These are phyloP conservation scores for Mrakia blollopis DNA, from an alignment of 768 basidiomycete genomes.

Conservation along the genomic window DNA sequence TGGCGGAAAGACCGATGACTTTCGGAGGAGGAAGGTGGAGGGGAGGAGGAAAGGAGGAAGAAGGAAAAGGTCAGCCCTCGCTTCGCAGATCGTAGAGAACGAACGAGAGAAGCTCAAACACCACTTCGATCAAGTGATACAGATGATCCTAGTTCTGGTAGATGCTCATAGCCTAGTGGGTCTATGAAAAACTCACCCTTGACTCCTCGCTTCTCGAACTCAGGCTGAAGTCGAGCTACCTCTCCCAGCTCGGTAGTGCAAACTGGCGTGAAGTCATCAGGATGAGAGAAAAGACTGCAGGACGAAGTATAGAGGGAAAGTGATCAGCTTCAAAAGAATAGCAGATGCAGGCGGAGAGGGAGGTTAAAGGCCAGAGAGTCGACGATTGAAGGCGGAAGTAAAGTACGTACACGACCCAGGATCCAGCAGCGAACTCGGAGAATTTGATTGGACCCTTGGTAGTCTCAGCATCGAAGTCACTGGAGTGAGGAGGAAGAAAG, in stretches of 20 bases:
- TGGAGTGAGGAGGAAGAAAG: not conserved
- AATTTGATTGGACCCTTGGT: conserved; percentile 82
- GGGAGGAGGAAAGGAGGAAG: not conserved
- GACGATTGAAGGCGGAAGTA: not conserved
- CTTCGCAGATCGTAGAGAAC: too few relatives aligned
- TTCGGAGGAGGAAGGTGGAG: conserved; percentile 28
- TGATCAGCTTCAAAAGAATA: too few relatives aligned
- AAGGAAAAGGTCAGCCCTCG: too few relatives aligned
- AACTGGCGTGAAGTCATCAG: conserved; percentile 50
- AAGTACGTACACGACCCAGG: not conserved
- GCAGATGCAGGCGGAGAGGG: not conserved
- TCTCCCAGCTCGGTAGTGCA: conserved; percentile 89
- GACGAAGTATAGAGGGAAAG: not conserved
- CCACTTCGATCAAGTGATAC: too few relatives aligned
- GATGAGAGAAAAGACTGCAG: conserved; percentile 80
- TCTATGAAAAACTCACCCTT: conserved; percentile 78
- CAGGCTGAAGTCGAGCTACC: conserved; percentile 76
- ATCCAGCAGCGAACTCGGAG: conserved; percentile 29
- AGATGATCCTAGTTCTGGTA: too few relatives aligned
- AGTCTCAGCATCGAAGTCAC: conserved; percentile 58
- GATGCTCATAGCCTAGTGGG: too few relatives aligned
- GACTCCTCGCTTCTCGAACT: conserved; percentile 81
- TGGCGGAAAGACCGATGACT: conserved; percentile 70
- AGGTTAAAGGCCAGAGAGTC: conserved; percentile 44
- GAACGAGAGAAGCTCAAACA: too few relatives aligned